Evolutionary conservation across 495 filamentous ascomycete species (phyloP).

Genomic region (Neurospora terricola): DNA sequence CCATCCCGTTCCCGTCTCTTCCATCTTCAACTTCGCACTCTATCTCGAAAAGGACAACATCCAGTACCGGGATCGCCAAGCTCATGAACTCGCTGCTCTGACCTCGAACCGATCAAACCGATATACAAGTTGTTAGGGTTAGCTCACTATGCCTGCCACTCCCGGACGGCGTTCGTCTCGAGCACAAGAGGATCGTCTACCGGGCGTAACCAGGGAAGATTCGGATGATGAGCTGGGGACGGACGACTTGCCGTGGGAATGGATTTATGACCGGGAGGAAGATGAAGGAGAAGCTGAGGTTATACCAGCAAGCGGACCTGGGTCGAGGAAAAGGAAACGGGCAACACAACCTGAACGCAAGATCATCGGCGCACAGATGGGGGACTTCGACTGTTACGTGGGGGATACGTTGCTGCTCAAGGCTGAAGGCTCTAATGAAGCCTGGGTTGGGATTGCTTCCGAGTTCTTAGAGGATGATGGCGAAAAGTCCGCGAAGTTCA

Average conservation of each 20-base stretch:
- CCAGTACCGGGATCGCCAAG: background rate
- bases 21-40: background rate
- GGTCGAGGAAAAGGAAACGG: slow-evolving; percentile 30
- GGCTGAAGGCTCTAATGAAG: slow-evolving; percentile 65
- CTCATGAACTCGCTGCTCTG: background rate
- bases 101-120: background rate
- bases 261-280: slow-evolving; percentile 54
- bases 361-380: slow-evolving; percentile 78
- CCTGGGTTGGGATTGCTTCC: slow-evolving; percentile 83
- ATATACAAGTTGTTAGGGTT: too few species aligned
- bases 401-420: slow-evolving; percentile 83
- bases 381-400: slow-evolving; percentile 66
- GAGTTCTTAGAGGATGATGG: slow-evolving; percentile 64
- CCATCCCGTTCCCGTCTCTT: background rate
- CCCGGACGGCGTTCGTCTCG: background rate
- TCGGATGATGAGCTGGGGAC: slow-evolving; percentile 85
- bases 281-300: slow-evolving; percentile 7
- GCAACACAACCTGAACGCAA: slow-evolving; percentile 18
- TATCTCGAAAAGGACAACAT: background rate
- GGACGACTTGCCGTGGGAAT: slow-evolving; percentile 86
- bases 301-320: slow-evolving; percentile 9
- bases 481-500: slow-evolving; percentile 58
- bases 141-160: background rate
- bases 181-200: background rate
- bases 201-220: slow-evolving; percentile 64